Base-by-base conservation (phyloP, 257 asterid genomes). In the Verbascum thapsus region DNA sequence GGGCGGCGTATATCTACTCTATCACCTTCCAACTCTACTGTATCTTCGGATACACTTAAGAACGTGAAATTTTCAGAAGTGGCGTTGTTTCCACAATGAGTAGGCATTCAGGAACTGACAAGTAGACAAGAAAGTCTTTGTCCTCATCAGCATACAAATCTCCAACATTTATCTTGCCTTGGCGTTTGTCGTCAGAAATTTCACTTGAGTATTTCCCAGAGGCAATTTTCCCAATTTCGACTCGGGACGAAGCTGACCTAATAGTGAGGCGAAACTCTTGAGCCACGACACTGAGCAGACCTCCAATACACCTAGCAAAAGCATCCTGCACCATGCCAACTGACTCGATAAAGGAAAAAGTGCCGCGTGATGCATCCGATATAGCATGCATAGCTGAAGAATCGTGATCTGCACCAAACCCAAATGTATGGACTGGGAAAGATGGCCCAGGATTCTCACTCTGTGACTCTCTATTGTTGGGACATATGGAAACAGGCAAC, bases 261-360 rank as follows among this genome's bases (percentile, higher is more conserved):
- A 78, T 23, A 18, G 53, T 66, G 40, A 78, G 69, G 6, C 19
- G 52, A 23, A 78, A 68, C 40, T 78, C 83, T 60, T 56, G 72
- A 3, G 59, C 75, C 15, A 74, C 75, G 6, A 78, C 78, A 53
- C 83, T 78, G 40, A 78, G 69, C 32, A 78, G 74, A 34, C 83
- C 80, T 13, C 80, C 80, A 35, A 78, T 78, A 48, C 83, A 78
- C 63, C 70, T 63, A 3, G 83, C 83, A 53, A 78, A 78, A 20
- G 80, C 77, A 50, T 67, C 77, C 54, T 64, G 80, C 49, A 78
- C 61, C 48, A 70, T 60, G 34, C 58, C 73, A 19, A 67, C 61
- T 12, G 80, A 54, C 43, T 78, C 83, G 18, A 78, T 63, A 37
- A 70, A 78, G 7, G 83, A 74, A 71, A 61, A 78, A 2, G 83